Base-by-base conservation (phyloP, 2,329 filamentous ascomycete species). In the Coniochaeta sp. region DNA sequence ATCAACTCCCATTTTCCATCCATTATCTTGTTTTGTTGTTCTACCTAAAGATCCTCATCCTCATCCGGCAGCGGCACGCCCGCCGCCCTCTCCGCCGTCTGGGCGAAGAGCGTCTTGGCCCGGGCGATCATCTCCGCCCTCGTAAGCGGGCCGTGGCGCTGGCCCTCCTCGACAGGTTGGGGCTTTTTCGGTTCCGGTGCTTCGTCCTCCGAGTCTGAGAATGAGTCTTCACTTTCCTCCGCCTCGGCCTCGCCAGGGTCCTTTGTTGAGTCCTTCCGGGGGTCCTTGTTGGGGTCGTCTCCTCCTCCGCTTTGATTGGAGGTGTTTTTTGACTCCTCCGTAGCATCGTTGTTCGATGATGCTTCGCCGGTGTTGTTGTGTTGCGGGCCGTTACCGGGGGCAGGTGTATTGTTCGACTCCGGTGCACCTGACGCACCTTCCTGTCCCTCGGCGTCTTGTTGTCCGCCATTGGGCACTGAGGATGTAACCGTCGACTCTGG, bases 41-140 rank as follows among this genome's bases (percentile, higher is more conserved):
- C 33, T 42, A 42, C 33, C 33, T 42, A 42, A 9, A 42, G 31
- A 20, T 64, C 59, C 12, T 54, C 51, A 12, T 53, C 55, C 20
- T 50, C 55, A 14, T 58, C 57, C 18, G 52, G 52, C 16, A 53
- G 49, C 30, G 52, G 52, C n/a, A 40, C 35, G 6, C 46, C 16
- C 16, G 33, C 27, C 12, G 51, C 45, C 24, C 10, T 22, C 26
- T 42, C 38, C 38, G 38, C 38, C 2, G 38, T 42, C 8, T n/a
- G 12, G 18, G 38, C 38, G 12, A 42, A 42, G 8, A 42, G 4
- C 20, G 4, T 24, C 38, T 42, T 42, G 2, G 38, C 38, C 8
- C 4, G 38, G 10, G 38, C 38, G 26, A 42, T 14, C 22, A 24
- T 42, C 38, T 42, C 38, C 4, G 18, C 20, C 4, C 38, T 16